phyloP scores from a whole-genome alignment of 2,329 filamentous ascomycete species.

The Samsoniella hepiali region DNA sequence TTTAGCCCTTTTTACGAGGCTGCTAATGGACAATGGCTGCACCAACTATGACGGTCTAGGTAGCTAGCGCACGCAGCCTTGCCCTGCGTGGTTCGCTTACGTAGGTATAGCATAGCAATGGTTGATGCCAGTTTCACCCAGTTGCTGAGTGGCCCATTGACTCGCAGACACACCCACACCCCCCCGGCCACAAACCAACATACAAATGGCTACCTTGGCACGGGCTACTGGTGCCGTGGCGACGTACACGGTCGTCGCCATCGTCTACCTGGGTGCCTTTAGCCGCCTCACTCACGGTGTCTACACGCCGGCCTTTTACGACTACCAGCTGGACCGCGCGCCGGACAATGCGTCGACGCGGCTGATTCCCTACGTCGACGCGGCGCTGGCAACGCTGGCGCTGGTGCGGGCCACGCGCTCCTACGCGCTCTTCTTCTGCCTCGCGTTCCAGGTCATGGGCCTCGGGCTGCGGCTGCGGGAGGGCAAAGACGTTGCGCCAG shows the following conservation, averaged over 20 bases:
- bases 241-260: slow-evolving; percentile 6
- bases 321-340: slow-evolving; percentile 26
- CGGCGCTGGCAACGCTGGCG: slow-evolving; percentile 20
- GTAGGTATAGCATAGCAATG: background rate
- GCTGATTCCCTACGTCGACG: slow-evolving; percentile 23
- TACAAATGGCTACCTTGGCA: background rate
- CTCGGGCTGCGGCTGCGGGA: background rate
- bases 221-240: background rate
- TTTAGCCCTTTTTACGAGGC: background rate
- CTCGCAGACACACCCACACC: background rate
- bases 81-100: background rate
- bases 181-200: background rate
- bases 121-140: background rate
- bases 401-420: background rate
- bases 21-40: background rate
- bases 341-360: slow-evolving; percentile 23
- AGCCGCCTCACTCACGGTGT: slow-evolving; percentile 25
- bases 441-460: slow-evolving; percentile 5
- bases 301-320: slow-evolving; percentile 25
- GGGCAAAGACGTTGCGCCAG: background rate
- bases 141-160: background rate
- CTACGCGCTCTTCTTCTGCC: slow-evolving; percentile 1
- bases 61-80: background rate
- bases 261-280: slow-evolving; percentile 23
- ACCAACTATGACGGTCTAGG: background rate